Evolutionary conservation across 2,329 filamentous ascomycete species (phyloP).

Genomic region (Onygena corvina): DNA sequence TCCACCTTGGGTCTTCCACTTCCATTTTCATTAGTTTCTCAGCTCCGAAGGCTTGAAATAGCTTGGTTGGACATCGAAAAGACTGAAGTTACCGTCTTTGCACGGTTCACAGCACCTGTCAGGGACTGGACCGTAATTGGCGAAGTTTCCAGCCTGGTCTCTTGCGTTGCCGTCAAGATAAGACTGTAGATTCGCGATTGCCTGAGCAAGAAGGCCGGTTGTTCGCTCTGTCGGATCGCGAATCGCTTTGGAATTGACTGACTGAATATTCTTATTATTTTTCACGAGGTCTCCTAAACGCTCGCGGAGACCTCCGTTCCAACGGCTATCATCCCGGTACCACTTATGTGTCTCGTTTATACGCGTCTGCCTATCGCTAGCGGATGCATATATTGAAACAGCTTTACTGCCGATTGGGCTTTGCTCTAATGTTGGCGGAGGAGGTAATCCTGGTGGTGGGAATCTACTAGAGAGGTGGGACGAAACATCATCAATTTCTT

Average conservation of each 20-base stretch:
- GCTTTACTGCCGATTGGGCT: neutral
- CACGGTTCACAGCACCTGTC: constrained; percentile 7
- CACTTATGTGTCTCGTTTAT: constrained; percentile 12
- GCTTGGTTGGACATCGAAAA: constrained; percentile 7
- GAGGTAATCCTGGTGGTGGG: constrained; percentile 9
- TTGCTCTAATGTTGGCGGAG: constrained; percentile 1
- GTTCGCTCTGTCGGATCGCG: constrained; percentile 8
- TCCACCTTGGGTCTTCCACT: neutral
- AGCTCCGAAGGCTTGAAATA: neutral
- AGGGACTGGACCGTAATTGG: constrained; percentile 12
- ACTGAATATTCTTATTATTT: constrained; percentile 4
- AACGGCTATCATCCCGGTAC: constrained; percentile 12
- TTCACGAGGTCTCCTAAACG: constrained; percentile 9
- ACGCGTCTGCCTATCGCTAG: neutral
- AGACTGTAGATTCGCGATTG: constrained; percentile 13
- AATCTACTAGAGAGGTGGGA: neutral
- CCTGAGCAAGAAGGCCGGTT: constrained; percentile 10
- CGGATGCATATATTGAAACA: neutral
- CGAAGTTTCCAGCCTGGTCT: constrained; percentile 12
- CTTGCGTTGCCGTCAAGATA: constrained; percentile 9
- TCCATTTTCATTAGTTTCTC: neutral
- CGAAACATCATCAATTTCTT: neutral
- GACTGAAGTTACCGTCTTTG: constrained; percentile 9
- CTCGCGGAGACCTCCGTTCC: constrained; percentile 9
- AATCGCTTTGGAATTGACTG: neutral